phyloP scores from a whole-genome alignment of 2,329 filamentous ascomycete species.

The Aspergillus novoparasiticus region DNA sequence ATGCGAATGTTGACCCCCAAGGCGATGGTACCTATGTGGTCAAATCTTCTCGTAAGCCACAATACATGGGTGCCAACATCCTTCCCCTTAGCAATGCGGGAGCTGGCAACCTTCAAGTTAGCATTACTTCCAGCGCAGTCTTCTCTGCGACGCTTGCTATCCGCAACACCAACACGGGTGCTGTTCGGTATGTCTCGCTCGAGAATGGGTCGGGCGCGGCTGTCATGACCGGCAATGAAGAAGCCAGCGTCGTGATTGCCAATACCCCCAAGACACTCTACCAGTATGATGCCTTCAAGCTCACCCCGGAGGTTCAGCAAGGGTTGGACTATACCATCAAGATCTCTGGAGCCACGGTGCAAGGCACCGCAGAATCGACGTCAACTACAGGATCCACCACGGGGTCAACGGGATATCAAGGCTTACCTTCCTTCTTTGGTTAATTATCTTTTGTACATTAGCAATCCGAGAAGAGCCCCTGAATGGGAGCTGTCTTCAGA shows the following conservation, averaged over 20 bases:
- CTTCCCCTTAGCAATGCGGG: slow-evolving; percentile 2
- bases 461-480: no score
- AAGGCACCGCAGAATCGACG: background rate
- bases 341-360: background rate
- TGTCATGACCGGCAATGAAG: background rate
- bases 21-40: slow-evolving; percentile 6
- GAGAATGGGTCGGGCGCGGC: slow-evolving; percentile 6
- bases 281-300: slow-evolving; percentile 10
- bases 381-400: no score
- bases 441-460: no score
- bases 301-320: background rate
- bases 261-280: slow-evolving; percentile 9
- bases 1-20: slow-evolving; percentile 7
- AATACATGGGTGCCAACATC: slow-evolving; percentile 18
- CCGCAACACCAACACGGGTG: background rate
- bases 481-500: no score
- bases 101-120: slow-evolving; percentile 1
- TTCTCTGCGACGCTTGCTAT: slow-evolving; percentile 13
- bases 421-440: no score
- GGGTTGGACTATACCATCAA: background rate
- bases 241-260: slow-evolving; percentile 13
- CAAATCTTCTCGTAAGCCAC: slow-evolving; percentile 6
- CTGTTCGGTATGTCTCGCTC: slow-evolving; percentile 11
- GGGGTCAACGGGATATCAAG: no score
- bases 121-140: background rate